Evolutionary conservation across 495 filamentous ascomycete genomes (phyloP).

Genomic region (Penicillium turbatum): DNA sequence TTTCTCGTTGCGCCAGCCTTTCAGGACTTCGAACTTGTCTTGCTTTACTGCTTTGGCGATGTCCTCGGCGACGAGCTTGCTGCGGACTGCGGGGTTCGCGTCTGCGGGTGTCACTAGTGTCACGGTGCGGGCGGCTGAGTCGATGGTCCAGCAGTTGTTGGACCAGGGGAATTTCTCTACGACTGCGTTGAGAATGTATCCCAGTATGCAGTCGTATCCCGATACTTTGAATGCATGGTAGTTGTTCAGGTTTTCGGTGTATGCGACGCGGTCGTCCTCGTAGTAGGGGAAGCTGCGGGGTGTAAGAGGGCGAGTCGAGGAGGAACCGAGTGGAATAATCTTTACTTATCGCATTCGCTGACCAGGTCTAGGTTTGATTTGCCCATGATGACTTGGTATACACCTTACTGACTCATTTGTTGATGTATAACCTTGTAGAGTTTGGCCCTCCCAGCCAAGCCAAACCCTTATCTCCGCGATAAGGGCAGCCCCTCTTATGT

Average conservation of each 20-base stretch:
- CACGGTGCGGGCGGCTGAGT: conserved; percentile 45
- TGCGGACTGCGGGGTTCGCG: conserved; percentile 54
- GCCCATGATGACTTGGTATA: conserved; percentile 24
- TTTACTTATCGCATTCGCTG: conserved; percentile 59
- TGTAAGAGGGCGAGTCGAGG: conserved; percentile 5
- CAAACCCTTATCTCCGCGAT: conserved; percentile 31
- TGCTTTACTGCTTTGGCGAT: conserved; percentile 59
- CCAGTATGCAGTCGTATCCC: conserved; percentile 50
- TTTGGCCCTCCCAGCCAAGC: conserved; percentile 1
- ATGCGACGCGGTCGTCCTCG: conserved; percentile 48
- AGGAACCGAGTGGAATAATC: conserved; percentile 17
- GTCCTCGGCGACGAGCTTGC: conserved; percentile 52
- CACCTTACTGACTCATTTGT: neutral
- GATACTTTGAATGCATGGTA: conserved; percentile 54
- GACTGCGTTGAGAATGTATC: conserved; percentile 57
- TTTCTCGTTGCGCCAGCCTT: conserved; percentile 82
- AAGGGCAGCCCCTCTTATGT: conserved; percentile 29
- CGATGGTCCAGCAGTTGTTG: conserved; percentile 47
- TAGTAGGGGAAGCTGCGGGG: conserved; percentile 62
- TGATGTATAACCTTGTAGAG: neutral
- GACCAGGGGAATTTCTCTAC: conserved; percentile 55
- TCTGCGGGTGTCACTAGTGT: conserved; percentile 36
- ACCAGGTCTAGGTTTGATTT: conserved; percentile 54
- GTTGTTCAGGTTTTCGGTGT: conserved; percentile 42
- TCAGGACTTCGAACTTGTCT: conserved; percentile 64